Percentiles rank a stretch among this genome's conserved stretches.
Conservation (phyloP, 169 alveolate species). For the Plasmodium berghei region DNA sequence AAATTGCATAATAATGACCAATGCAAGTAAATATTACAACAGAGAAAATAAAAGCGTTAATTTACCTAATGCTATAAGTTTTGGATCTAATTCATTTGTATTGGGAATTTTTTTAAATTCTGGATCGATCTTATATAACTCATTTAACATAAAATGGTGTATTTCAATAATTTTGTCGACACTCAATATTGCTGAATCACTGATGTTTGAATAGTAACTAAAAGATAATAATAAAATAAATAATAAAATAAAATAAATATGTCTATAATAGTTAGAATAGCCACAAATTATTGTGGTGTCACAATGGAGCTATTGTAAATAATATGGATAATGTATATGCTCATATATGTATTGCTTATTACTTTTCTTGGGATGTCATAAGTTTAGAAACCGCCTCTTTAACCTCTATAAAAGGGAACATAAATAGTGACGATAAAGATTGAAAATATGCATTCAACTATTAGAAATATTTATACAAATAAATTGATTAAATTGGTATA, state of each 20-base stretch:
- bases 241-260: neutral
- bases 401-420: slow-evolving; percentile 26
- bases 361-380: slow-evolving; percentile 73
- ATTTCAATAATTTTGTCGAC: slow-evolving; percentile 83
- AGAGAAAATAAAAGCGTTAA: slow-evolving; percentile 5
- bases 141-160: slow-evolving; percentile 87
- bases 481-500: neutral
- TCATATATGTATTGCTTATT: slow-evolving; percentile 5
- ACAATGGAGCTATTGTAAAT: neutral
- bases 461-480: neutral
- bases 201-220: slow-evolving; percentile 70
- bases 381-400: slow-evolving; percentile 67
- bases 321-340: neutral
- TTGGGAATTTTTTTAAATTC: slow-evolving; percentile 80
- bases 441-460: neutral
- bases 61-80: slow-evolving; percentile 80
- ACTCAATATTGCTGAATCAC: slow-evolving; percentile 58
- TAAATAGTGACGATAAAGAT: neutral
- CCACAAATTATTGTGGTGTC: neutral
- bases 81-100: slow-evolving; percentile 80
- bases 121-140: slow-evolving; percentile 82
- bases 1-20: neutral
- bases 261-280: neutral
- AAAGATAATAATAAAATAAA: neutral
- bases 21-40: neutral